phyloP scores from a whole-genome alignment of 2,329 filamentous ascomycete species.

The Xylariaceae sp. region DNA sequence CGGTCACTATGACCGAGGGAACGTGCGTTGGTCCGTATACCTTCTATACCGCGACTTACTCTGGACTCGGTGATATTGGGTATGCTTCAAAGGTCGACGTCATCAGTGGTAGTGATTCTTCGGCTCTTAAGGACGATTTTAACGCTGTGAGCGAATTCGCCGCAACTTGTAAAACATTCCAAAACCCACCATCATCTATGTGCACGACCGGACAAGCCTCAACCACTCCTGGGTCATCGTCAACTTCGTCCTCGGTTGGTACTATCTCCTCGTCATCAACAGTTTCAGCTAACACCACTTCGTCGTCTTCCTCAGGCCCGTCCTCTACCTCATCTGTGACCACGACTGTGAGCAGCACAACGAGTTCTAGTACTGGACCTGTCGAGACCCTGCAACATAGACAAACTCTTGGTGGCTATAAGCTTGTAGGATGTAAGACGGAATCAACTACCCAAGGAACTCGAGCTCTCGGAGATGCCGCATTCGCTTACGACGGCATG shows the following conservation, averaged over 20 bases:
- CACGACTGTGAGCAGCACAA: constrained; percentile 28
- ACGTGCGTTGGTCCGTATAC: constrained; percentile 52
- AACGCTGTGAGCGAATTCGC: constrained; percentile 50
- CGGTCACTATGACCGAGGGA: constrained; percentile 45
- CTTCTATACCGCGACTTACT: constrained; percentile 47
- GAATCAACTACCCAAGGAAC: constrained; percentile 46
- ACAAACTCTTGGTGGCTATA: constrained; percentile 47
- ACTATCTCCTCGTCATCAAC: constrained; percentile 29
- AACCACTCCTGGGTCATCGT: constrained; percentile 15
- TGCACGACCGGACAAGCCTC: constrained; percentile 29
- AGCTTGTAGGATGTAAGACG: constrained; percentile 51
- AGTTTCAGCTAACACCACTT: constrained; percentile 8
- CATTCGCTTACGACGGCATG: constrained; percentile 51
- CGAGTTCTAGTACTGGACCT: constrained; percentile 35
- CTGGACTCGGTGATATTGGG: constrained; percentile 48
- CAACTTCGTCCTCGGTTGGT: constrained; percentile 18
- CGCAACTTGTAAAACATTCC: constrained; percentile 47
- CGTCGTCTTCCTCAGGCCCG: constrained; percentile 16
- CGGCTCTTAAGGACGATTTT: constrained; percentile 49
- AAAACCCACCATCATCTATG: constrained; percentile 37
- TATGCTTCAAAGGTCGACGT: constrained; percentile 51
- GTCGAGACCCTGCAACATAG: constrained; percentile 42
- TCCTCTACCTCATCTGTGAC: constrained; percentile 7
- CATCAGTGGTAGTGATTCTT: constrained; percentile 41
- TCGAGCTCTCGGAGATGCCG: constrained; percentile 47